Conservation (phyloP, 2,329 filamentous ascomycete genomes). For the Proliferodiscus dingleyae region DNA sequence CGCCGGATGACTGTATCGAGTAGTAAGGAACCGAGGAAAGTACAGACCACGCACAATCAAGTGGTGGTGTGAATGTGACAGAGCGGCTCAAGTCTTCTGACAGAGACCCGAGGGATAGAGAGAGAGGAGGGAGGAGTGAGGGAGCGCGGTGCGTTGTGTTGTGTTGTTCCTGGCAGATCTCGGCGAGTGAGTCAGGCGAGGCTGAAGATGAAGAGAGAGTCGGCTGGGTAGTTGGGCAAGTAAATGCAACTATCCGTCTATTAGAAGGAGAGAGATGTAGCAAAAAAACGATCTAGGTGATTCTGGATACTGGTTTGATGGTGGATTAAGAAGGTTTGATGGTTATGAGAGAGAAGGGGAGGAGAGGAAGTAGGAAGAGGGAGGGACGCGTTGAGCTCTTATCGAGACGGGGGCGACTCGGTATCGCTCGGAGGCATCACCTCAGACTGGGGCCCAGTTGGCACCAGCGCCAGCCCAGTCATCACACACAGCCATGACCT, state of each 20-base stretch:
- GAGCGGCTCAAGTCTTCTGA: too few species aligned
- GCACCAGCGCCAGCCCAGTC: too few species aligned
- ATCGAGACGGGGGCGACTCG: neutral
- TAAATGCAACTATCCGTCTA: conserved; percentile 20
- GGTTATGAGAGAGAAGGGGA: conserved; percentile 2
- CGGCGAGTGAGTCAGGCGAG: conserved; percentile 23
- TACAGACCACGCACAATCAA: conserved; percentile 21
- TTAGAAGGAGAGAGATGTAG: conserved; percentile 4
- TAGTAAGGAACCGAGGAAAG: conserved; percentile 10
- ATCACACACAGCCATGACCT: too few species aligned
- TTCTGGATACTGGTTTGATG: conserved; percentile 4
- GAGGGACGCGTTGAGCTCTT: conserved; percentile 7
- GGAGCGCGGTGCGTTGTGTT: too few species aligned
- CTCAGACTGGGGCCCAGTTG: too few species aligned
- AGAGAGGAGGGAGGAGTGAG: too few species aligned
- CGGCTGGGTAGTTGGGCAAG: conserved; percentile 18
- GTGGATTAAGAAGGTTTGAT: conserved; percentile 3
- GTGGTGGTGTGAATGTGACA: conserved; percentile 15
- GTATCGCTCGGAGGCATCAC: too few species aligned
- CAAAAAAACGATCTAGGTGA: neutral
- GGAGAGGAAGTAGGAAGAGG: neutral
- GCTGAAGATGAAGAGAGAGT: conserved; percentile 14
- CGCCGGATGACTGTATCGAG: conserved; percentile 20
- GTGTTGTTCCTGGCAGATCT: too few species aligned
- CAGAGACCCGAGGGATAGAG: too few species aligned